Conservation (phyloP, 495 filamentous ascomycete species). For the Tuber borchii region DNA sequence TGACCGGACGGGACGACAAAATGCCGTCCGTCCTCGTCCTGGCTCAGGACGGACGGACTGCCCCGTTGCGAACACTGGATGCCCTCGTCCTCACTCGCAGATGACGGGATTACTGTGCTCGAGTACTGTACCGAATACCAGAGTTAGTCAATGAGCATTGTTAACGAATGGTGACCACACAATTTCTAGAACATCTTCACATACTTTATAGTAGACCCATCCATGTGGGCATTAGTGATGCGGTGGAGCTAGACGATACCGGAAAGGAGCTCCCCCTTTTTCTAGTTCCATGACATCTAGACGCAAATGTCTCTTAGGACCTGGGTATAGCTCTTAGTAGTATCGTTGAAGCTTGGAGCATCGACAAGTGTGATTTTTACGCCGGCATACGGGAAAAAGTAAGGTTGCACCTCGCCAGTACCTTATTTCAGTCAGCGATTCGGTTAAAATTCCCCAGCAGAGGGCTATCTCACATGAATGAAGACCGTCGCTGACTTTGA, state of each 20-base stretch:
- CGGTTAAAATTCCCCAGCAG: neutral
- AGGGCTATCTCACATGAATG: constrained; percentile 21
- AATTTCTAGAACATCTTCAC: constrained; percentile 47
- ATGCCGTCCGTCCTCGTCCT: too few species aligned
- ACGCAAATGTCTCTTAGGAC: constrained; percentile 44
- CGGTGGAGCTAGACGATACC: constrained; percentile 49
- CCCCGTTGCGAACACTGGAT: too few species aligned
- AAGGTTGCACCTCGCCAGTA: constrained; percentile 20
- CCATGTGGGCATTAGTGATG: constrained; percentile 45
- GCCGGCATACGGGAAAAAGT: constrained; percentile 20
- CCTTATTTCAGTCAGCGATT: constrained; percentile 12
- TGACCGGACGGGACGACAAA: too few species aligned
- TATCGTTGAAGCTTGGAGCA: constrained; percentile 52
- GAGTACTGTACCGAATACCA: too few species aligned
- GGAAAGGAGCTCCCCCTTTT: constrained; percentile 29
- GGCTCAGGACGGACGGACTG: too few species aligned
- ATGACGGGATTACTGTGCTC: too few species aligned
- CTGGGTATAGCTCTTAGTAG: constrained; percentile 43
- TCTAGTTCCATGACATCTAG: constrained; percentile 39
- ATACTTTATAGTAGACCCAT: constrained; percentile 44
- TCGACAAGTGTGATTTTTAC: constrained; percentile 45
- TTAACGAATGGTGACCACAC: too few species aligned
- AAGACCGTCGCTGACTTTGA: constrained; percentile 2
- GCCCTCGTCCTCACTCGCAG: too few species aligned
- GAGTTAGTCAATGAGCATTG: too few species aligned